These are phyloP conservation scores for Giardia muris DNA, from an alignment of 208 protist genomes.

Conservation along the genomic window DNA sequence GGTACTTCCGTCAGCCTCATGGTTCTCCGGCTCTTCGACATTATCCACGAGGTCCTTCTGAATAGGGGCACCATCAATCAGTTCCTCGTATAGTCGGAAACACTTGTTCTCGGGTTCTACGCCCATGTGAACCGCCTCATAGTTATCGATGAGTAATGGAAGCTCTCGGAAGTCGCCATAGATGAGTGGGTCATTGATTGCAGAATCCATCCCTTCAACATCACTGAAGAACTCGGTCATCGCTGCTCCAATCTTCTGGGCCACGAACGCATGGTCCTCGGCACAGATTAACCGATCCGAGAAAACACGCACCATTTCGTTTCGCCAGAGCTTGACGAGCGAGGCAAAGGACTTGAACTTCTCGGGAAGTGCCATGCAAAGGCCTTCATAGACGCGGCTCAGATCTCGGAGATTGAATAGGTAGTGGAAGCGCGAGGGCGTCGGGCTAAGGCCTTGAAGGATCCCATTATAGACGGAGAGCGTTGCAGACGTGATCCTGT, in stretches of 20 bases:
- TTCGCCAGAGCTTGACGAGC: constrained; percentile 82
- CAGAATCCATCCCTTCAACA: constrained; percentile 49
- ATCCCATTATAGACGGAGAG: constrained; percentile 72
- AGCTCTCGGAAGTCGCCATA: constrained; percentile 82
- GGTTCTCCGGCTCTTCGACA: not conserved
- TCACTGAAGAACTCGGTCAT: constrained; percentile 47
- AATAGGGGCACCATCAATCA: not conserved
- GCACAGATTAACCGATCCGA: constrained; percentile 77
- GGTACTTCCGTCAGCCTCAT: not conserved
- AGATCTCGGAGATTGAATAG: constrained; percentile 93
- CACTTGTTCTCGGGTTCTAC: not conserved
- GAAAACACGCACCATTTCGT: constrained; percentile 85
- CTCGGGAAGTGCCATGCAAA: constrained; percentile 70
- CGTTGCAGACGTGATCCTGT: constrained; percentile 64
- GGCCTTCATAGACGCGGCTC: constrained; percentile 81
- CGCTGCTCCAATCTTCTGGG: constrained; percentile 54
- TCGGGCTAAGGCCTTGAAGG: constrained; percentile 69
- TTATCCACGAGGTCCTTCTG: not conserved
- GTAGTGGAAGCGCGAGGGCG: constrained; percentile 94
- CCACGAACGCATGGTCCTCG: constrained; percentile 68
- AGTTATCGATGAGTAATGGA: constrained; percentile 33
- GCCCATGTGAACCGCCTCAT: constrained; percentile 47
- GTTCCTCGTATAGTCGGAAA: constrained; percentile 16
- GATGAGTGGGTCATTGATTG: constrained; percentile 61
- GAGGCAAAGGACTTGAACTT: constrained; percentile 55